Conservation (phyloP, 2,329 filamentous ascomycete genomes). For the Fusarium liriodendri region DNA sequence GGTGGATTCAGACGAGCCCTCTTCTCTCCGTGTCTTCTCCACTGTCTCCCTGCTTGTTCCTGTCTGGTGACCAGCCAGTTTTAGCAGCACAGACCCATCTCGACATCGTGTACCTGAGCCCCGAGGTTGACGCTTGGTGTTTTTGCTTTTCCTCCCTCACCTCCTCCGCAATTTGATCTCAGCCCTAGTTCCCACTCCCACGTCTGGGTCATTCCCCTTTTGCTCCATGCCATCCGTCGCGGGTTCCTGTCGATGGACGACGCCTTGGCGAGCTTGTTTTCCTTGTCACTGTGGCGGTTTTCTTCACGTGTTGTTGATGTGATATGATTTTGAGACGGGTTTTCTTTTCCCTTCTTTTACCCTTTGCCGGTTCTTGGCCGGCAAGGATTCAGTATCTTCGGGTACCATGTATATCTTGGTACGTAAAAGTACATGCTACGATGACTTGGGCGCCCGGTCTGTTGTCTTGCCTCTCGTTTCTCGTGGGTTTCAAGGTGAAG, state of each 20-base stretch:
- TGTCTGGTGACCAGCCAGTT: constrained; percentile 32
- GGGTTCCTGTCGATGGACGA: not conserved
- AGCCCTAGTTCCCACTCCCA: constrained; percentile 28
- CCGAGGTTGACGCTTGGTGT: constrained; percentile 19
- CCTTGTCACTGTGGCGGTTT: not conserved
- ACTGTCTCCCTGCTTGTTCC: constrained; percentile 23
- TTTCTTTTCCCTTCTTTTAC: not conserved
- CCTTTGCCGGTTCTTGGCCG: constrained; percentile 12
- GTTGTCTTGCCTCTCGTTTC: constrained; percentile 9
- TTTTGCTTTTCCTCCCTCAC: constrained; percentile 15
- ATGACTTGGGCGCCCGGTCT: not conserved
- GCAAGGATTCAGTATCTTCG: not conserved
- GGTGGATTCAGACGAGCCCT: constrained; percentile 12
- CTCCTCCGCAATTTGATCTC: constrained; percentile 33
- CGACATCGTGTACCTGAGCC: constrained; percentile 18
- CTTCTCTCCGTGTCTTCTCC: constrained; percentile 24
- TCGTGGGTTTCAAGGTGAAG: constrained; percentile 22
- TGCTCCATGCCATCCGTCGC: not conserved
- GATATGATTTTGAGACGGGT: not conserved
- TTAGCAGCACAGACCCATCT: constrained; percentile 28
- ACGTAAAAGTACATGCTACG: constrained; percentile 26
- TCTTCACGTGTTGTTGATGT: not conserved
- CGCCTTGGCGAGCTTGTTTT: constrained; percentile 4
- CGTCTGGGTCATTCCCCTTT: not conserved
- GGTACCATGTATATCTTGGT: constrained; percentile 6